Conservation (phyloP, 2,329 filamentous ascomycete species). For the Colletotrichum sp. region DNA sequence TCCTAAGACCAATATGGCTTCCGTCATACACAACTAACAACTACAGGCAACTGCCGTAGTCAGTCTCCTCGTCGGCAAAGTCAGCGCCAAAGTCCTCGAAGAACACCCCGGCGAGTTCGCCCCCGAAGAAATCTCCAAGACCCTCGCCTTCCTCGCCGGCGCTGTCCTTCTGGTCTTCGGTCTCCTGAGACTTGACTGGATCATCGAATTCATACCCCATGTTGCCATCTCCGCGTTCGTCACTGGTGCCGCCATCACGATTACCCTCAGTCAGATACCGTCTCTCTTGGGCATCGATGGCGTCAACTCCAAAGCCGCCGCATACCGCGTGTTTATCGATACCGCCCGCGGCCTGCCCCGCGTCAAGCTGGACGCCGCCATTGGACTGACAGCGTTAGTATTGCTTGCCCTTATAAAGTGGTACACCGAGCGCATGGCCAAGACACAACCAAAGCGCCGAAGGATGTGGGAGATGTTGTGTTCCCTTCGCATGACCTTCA, state of each 20-base stretch:
- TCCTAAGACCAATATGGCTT: too few species aligned
- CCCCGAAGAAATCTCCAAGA: constrained; percentile 45
- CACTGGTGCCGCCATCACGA: constrained; percentile 57
- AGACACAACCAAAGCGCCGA: constrained; percentile 62
- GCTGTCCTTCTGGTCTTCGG: constrained; percentile 54
- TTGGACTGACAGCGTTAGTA: constrained; percentile 72
- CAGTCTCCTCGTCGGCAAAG: constrained; percentile 54
- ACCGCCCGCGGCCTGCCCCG: constrained; percentile 50
- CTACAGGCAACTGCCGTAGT: constrained; percentile 61
- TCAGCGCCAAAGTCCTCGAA: constrained; percentile 41
- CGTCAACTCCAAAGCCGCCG: constrained; percentile 53
- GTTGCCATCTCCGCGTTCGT: constrained; percentile 60
- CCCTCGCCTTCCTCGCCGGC: constrained; percentile 53
- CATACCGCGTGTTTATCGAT: constrained; percentile 57
- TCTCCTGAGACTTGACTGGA: constrained; percentile 55
- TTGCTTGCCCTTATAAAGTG: constrained; percentile 67
- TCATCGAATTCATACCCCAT: constrained; percentile 60
- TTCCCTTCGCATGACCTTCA: constrained; percentile 77
- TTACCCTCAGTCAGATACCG: constrained; percentile 54
- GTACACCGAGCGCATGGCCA: constrained; percentile 63
- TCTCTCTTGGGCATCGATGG: constrained; percentile 55
- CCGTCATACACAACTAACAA: constrained; percentile 3
- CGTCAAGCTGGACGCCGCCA: constrained; percentile 71
- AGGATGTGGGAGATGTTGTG: constrained; percentile 75
- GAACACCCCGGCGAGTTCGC: constrained; percentile 32